Evolutionary conservation across 768 basidiomycete genomes (phyloP), one percentile per base, ranked within the genome.

Genomic region (Trametes cinnabarina): DNA sequence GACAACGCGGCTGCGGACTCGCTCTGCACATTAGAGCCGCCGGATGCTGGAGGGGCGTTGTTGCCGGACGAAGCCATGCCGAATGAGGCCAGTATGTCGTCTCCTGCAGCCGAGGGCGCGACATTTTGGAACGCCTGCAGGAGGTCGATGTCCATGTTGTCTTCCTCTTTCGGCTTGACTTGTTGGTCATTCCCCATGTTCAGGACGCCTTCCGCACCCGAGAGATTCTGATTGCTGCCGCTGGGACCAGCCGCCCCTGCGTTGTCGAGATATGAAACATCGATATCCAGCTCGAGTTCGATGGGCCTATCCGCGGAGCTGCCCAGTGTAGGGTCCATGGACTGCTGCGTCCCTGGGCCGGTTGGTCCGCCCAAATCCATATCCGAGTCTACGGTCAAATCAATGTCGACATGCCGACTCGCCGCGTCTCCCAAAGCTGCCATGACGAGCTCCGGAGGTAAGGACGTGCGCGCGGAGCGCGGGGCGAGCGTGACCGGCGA

Each of bases 401-500:
- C 88, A 43, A 90, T 85, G 57, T 83, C 82, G 46, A 80, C 71
- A 30, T 70, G 58, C 47, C 70, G 62, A 55, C 71, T 62, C 7
- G 59, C 52, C 1, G 62, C 58, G 26, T 66, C 63, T 8, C 56
- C 47, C 8, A 71, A 55, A 0, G 86, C 81, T 3, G 83, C 83
- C 78, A 90, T 84, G 26, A 88, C 69, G 43, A 89, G 71, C 41
- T 89, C 87, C 3, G 84, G 77, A 23, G 82, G 77, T 9, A 69
- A 52, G 1, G 67, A 65, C 2, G 86, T 78, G 3, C 87, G 82
- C 44, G 87, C 88, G 5, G 91, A 90, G 66, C 84, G 88, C 1
- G 91, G 91, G 0, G 89, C 91, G 35, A 93, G 79, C 4, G 86
- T 89, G 30, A 92, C 90, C 7, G 91, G 91, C 6, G 90, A 92